A percentile compares a stretch with the other conserved stretches of the same genome.
Evolutionary conservation across 192 early-diverging fungal species (phyloP).

Genomic region (Coemansia pectinata): DNA sequence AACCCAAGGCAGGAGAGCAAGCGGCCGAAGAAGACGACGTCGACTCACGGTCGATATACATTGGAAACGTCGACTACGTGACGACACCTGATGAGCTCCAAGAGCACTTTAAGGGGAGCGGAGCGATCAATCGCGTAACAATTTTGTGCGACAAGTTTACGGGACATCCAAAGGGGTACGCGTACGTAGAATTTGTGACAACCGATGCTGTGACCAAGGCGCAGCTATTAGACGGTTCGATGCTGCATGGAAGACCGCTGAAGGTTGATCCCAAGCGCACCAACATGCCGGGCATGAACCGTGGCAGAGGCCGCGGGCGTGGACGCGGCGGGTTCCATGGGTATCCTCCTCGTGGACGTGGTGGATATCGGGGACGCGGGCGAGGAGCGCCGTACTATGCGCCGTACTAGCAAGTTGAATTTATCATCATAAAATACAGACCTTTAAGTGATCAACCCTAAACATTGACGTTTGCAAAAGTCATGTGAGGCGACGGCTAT

Average conservation of each 20-base stretch:
- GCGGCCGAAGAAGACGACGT: conserved; percentile 51
- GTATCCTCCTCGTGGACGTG: conserved; percentile 43
- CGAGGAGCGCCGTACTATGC: conserved; percentile 37
- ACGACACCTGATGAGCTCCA: conserved; percentile 95
- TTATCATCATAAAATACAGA: neutral
- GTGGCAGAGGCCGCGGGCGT: conserved; percentile 73
- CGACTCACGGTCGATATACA: conserved; percentile 88
- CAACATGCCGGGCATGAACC: conserved; percentile 86
- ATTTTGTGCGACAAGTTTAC: conserved; percentile 95
- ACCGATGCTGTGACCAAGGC: conserved; percentile 76
- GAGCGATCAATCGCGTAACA: conserved; percentile 95
- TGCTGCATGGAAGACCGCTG: conserved; percentile 84
- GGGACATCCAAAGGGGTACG: conserved; percentile 88
- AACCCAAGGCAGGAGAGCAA: conserved; percentile 13
- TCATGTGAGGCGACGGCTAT: neutral
- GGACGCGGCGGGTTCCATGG: conserved; percentile 72
- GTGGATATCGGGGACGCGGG: conserved; percentile 45
- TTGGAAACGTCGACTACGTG: conserved; percentile 95
- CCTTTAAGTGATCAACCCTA: neutral
- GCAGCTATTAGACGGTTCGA: conserved; percentile 82
- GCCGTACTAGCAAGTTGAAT: conserved; percentile 23
- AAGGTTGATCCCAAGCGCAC: conserved; percentile 90
- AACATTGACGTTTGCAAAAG: neutral
- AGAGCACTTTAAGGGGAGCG: conserved; percentile 92
- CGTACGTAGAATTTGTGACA: conserved; percentile 96